Evolutionary conservation across 192 early-diverging fungal species (phyloP), one percentile per base, ranked within the genome.

Genomic region (Mortierella antarctica): DNA sequence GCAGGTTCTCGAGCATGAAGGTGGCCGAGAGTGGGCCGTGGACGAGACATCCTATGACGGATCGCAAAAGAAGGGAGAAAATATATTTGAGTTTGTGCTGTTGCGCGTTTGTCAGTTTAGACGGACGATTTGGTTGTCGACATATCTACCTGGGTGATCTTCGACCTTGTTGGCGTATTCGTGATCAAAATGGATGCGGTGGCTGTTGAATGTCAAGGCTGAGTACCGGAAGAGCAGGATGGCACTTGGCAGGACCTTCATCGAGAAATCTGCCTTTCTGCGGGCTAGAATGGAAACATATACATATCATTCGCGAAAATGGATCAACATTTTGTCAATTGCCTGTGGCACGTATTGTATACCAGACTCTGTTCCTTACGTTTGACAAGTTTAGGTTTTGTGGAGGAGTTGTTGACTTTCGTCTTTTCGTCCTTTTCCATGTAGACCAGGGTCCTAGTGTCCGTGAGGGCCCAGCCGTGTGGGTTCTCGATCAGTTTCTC

Each of bases 131-230:
- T 41, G 52, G n/a, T n/a, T n/a, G n/a, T n/a, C 8, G 11, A 66
- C 31, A 31, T 31, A 46, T 52, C 64, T 76, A 88, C 90, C 88
- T 61, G 90, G 89, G 59, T 94, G 91, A 41, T 86, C 83, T 71
- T 96, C 95, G 7, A 87, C 73, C 11, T 88, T 74, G 48, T 84
- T 87, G 14, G 93, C 88, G 65, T 96, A 95, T 10, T 72, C 62
- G 17, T 87, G 82, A 70, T 97, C 93, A 83, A 93, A 98, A 71
- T 98, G 96, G 56, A 98, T 95, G 40, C 88, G 87, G 77, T 98
- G 95, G 56, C 89, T 89, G 78, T 98, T 98, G 86, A 94, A 98
- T 5, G 93, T 94, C 81, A 96, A 66, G 39, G 96, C 95, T 31
- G 95, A 96, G 82, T 93, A 98, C 42, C 94, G 83, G 81, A 97